These are phyloP conservation scores for Elsinoe fawcettii DNA, from an alignment of 2,329 filamentous ascomycete species.

Conservation along the genomic window DNA sequence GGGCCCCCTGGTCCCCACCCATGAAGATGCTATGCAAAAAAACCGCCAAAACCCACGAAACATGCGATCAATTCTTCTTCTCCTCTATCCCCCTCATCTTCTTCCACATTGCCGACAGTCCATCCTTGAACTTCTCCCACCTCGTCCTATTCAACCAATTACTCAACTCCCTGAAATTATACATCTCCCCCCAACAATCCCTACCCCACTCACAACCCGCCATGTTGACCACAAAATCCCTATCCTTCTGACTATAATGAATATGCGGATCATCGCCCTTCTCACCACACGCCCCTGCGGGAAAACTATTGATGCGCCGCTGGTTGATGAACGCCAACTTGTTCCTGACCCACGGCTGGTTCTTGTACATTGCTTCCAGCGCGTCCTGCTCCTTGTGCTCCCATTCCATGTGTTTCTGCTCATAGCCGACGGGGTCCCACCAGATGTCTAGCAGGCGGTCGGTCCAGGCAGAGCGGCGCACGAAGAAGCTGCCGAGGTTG, in stretches of 20 bases:
- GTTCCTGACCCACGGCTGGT: slow-evolving; percentile 86
- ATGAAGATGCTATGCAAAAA: slow-evolving; percentile 8
- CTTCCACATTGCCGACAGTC: slow-evolving; percentile 33
- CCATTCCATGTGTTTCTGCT: slow-evolving; percentile 99
- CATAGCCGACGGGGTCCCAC: slow-evolving; percentile 97
- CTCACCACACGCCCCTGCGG: slow-evolving; percentile 77
- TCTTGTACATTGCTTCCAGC: slow-evolving; percentile 81
- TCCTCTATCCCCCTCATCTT: slow-evolving; percentile 22
- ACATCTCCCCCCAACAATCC: slow-evolving; percentile 98
- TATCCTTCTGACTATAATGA: slow-evolving; percentile 77
- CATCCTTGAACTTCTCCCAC: slow-evolving; percentile 61
- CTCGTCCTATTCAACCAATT: slow-evolving; percentile 76
- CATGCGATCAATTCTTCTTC: neutral
- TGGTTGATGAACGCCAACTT: slow-evolving; percentile 85
- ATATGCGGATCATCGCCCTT: slow-evolving; percentile 63
- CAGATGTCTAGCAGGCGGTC: slow-evolving; percentile 88
- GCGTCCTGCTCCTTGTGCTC: slow-evolving; percentile 98
- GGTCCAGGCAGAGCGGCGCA: slow-evolving; percentile 77
- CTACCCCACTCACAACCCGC: slow-evolving; percentile 94
- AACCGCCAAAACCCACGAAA: neutral
- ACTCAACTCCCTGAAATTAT: slow-evolving; percentile 84
- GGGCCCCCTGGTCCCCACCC: neutral
- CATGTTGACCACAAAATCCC: slow-evolving; percentile 97
- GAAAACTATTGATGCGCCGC: slow-evolving; percentile 90
- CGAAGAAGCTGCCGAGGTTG: slow-evolving; percentile 92